phyloP scores from a whole-genome alignment of 2,329 filamentous ascomycete genomes.

The Cercospora sojina region DNA sequence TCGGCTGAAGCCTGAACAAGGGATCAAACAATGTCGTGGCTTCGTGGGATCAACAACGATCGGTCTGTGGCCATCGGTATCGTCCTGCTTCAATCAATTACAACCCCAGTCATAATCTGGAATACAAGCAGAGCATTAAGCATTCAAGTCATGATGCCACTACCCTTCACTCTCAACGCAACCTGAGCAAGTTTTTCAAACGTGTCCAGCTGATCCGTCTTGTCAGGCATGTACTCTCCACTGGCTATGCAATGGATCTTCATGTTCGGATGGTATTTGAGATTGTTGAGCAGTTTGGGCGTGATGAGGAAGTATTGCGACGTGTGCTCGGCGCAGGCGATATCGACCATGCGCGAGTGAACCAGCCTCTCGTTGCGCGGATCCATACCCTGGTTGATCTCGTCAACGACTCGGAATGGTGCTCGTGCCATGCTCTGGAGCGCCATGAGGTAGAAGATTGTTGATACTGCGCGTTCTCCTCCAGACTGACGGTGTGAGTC shows the following conservation, averaged over 20 bases:
- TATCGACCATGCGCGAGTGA: constrained; percentile 96
- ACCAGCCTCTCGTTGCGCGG: constrained; percentile 97
- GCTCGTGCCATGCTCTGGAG: constrained; percentile 90
- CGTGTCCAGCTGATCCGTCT: constrained; percentile 43
- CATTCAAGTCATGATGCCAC: constrained; percentile 1
- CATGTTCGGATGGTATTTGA: constrained; percentile 89
- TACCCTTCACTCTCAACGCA: constrained; percentile 28
- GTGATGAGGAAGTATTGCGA: constrained; percentile 92
- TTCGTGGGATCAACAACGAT: neutral
- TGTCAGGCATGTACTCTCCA: constrained; percentile 63
- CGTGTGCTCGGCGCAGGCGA: constrained; percentile 68
- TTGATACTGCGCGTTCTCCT: constrained; percentile 92
- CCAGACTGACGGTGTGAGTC: constrained; percentile 93
- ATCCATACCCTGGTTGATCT: constrained; percentile 99
- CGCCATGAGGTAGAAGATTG: constrained; percentile 98
- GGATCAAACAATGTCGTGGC: neutral
- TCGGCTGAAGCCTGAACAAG: neutral
- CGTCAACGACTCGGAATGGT: constrained; percentile 96
- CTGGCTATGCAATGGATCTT: constrained; percentile 90
- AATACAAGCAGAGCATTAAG: neutral
- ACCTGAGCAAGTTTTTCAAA: constrained; percentile 42
- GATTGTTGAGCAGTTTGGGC: constrained; percentile 82
- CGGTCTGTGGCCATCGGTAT: neutral
- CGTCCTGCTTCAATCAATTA: neutral
- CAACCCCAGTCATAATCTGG: neutral